Evolutionary conservation across 352 stramenopile genomes (phyloP).

Genomic region (Pythium chondricola): DNA sequence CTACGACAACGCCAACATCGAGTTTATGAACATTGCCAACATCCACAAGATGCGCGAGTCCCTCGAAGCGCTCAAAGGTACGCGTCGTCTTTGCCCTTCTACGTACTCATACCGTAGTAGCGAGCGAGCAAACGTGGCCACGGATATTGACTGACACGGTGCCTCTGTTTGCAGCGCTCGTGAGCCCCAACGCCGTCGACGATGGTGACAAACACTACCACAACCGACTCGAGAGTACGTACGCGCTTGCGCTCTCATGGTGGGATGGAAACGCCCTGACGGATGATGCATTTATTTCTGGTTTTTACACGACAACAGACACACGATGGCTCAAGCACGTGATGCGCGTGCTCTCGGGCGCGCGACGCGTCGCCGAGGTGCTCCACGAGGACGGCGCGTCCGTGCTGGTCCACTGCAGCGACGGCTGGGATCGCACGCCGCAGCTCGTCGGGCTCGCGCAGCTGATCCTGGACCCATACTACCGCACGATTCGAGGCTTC

Average conservation of each 20-base stretch:
- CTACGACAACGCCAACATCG: constrained; percentile 93
- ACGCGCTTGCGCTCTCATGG: neutral
- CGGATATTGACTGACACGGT: neutral
- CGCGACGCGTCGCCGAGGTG: constrained; percentile 66
- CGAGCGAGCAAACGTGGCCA: too few species aligned
- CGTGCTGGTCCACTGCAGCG: constrained; percentile 82
- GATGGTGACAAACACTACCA: constrained; percentile 87
- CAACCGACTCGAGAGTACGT: constrained; percentile 78
- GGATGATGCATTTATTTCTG: too few species aligned
- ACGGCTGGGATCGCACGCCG: constrained; percentile 84
- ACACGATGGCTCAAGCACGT: constrained; percentile 92
- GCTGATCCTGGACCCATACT: constrained; percentile 83
- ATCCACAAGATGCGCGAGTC: constrained; percentile 98
- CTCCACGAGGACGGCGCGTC: constrained; percentile 79
- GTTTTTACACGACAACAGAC: too few species aligned
- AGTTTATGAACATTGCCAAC: constrained; percentile 98
- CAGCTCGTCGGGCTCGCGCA: constrained; percentile 77
- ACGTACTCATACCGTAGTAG: too few species aligned
- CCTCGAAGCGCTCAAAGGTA: constrained; percentile 81
- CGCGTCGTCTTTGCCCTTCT: constrained; percentile 6
- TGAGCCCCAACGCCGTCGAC: constrained; percentile 76
- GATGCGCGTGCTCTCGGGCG: constrained; percentile 79
- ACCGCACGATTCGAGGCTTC: constrained; percentile 81
- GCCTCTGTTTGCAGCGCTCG: constrained; percentile 35
- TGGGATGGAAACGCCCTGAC: too few species aligned